Evolutionary conservation across 1,139 yeast species (phyloP).

Genomic region (Yamadazyma mexicana): DNA sequence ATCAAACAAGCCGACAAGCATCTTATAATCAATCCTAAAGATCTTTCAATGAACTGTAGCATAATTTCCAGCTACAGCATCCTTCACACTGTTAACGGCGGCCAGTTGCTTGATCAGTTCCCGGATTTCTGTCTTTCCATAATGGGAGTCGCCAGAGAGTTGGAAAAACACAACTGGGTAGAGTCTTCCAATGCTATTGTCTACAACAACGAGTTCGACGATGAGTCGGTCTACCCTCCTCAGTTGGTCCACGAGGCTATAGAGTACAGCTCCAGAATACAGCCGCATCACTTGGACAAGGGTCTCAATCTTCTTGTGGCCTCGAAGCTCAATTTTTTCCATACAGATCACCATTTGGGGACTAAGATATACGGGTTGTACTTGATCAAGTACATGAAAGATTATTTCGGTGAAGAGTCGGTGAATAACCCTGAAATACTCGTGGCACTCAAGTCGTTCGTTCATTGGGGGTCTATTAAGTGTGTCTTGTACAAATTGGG

Average conservation of each 20-base stretch:
- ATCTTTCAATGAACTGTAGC: slow-evolving; percentile 34
- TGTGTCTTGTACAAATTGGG: slow-evolving; percentile 47
- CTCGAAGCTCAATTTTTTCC: slow-evolving; percentile 53
- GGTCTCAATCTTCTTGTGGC: slow-evolving; percentile 48
- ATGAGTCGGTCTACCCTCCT: slow-evolving; percentile 8
- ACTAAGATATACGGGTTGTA: slow-evolving; percentile 48
- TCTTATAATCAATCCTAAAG: slow-evolving; percentile 42
- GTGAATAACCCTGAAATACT: slow-evolving; percentile 43
- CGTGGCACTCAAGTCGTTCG: slow-evolving; percentile 52
- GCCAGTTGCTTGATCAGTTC: slow-evolving; percentile 31
- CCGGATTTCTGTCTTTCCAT: slow-evolving; percentile 51
- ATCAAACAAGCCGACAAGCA: slow-evolving; percentile 54
- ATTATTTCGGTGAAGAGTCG: slow-evolving; percentile 44
- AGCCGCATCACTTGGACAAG: slow-evolving; percentile 34
- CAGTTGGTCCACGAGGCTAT: slow-evolving; percentile 13
- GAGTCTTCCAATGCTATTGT: slow-evolving; percentile 47
- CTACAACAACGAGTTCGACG: slow-evolving; percentile 25
- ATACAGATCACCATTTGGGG: slow-evolving; percentile 58
- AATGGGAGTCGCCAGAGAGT: slow-evolving; percentile 49
- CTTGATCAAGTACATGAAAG: slow-evolving; percentile 39
- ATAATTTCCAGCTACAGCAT: slow-evolving; percentile 47
- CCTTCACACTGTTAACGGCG: slow-evolving; percentile 35
- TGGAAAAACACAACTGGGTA: slow-evolving; percentile 52
- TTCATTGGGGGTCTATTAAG: slow-evolving; percentile 57
- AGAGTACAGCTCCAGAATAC: slow-evolving; percentile 18